Base-by-base conservation (phyloP, 1,284 basidiomycete species). In the Boletellus deceptivus region DNA sequence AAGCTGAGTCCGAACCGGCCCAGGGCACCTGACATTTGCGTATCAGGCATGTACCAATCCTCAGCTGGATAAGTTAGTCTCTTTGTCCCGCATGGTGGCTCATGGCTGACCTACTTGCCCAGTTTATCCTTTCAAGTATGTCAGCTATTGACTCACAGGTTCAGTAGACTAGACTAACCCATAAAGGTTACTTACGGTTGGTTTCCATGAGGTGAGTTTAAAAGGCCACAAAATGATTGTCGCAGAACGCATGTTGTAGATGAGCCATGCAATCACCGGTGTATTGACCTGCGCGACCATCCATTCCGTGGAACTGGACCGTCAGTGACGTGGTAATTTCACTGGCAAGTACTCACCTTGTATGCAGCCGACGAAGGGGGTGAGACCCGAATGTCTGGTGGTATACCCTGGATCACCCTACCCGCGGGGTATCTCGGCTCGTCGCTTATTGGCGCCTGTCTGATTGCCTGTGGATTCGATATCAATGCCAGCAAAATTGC, bases 61-160 rank as follows among this genome's bases (percentile, higher is more conserved):
- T 92, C 52, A 84, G 81, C 43, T 72, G 74, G 60, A 78, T 93
- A 58, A 85, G 88, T 89, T 60, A 76, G 86, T 79, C 25, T 27
- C 6, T 39, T 40, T 36, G 20, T 45, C 25, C 25, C 20, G 17
- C 27, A 8, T 8, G 16, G 8, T 7, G 35, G 47, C 24, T 17
- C 48, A 22, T 43, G 17, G 40, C 53, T 68, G n/a, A 65, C 38
- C 29, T 35, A 34, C n/a, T 37, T 24, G 27, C 47, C 41, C 56
- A 91, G 89, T 95, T 60, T 96, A 94, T 69, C 93, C 93, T 1
- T 96, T 95, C 82, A 94, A 94, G 86, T 90, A 75, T 68, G 83
- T 68, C 44, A 24, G 36, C 9, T 9, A 29, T 39, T 53, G 20
- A 45, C 41, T 4, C n/a, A 3, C 22, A 34, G 16, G 48, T 45